Base-by-base conservation (phyloP, 108 stramenopile genomes). In the Thalassiosira profunda region DNA sequence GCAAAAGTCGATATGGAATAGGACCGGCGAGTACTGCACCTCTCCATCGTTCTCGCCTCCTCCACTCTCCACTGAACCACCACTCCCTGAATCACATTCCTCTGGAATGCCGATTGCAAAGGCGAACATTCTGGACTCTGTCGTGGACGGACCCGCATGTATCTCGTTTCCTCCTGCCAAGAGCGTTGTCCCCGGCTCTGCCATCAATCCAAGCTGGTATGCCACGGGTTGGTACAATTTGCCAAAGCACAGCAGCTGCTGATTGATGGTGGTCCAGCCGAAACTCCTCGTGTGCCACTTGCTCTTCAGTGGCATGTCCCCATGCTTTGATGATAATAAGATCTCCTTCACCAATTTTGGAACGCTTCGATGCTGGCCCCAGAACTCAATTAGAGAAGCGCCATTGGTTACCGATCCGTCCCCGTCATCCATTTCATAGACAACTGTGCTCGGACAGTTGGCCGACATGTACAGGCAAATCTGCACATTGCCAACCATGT, bases 121-220 rank as follows among this genome's bases (percentile, higher is more conserved):
- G 10, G 85, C 85, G 63, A 89, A 86, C 87, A 89, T 86, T 9
- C 87, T 79, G n/a, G 87, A 73, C 17, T 51, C 57, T 2, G 17
- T 44, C 0, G 81, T 67, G 1, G 82, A 78, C 21, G 87, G 87
- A 29, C 87, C 87, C 2, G 85, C 87, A 70, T 89, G 87, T n/a
- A 89, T 72, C 55, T 89, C 83, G 66, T 89, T 89, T 1, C 85
- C 85, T 28, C 83, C 83, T 12, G 85, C 87, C n/a, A 86, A 20
- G 31, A 89, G 70, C 1, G 81, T 72, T 14, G 83, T 68, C 9
- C 87, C 87, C 12, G 87, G 84, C 29, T 72, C 76, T 7, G 54
- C 33, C 24, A 45, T 9, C 41, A 72, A 54, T n/a, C 67, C 52
- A 29, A 66, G 35, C 38, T 59, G 48, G 24, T 48, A 42, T 1